phyloP scores from a whole-genome alignment of 768 basidiomycete species.

The Aureoboletus auriporus region DNA sequence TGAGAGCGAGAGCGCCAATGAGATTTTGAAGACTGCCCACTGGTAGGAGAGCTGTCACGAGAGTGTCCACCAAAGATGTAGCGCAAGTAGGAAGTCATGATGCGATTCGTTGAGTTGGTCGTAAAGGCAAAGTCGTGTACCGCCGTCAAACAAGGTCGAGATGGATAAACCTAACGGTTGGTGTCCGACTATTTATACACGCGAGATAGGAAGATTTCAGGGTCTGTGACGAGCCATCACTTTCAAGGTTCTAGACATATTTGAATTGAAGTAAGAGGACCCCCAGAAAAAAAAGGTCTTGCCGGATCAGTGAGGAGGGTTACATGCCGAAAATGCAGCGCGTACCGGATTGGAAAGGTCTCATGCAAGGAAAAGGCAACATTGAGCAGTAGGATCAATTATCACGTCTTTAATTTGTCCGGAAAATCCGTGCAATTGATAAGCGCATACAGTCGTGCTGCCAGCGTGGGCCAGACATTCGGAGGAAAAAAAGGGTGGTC shows the following conservation, averaged over 20 bases:
- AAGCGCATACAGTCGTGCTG: constrained; percentile 14
- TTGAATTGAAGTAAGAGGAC: constrained; percentile 30
- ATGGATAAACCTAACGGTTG: constrained; percentile 3
- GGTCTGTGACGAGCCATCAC: constrained; percentile 15
- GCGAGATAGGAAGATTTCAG: constrained; percentile 17
- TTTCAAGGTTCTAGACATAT: constrained; percentile 20
- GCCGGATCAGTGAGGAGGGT: constrained; percentile 16
- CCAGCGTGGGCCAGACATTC: constrained; percentile 4
- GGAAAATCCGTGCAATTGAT: constrained; percentile 19
- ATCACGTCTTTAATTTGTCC: constrained; percentile 33
- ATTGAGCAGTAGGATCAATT: constrained; percentile 7
- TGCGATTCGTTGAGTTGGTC: constrained; percentile 10
- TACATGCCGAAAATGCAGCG: constrained; percentile 16
- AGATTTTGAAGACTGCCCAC: constrained; percentile 33
- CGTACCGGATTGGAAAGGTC: constrained; percentile 15
- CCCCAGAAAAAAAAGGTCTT: constrained; percentile 27
- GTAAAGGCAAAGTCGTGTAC: constrained; percentile 18
- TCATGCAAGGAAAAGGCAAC: constrained; percentile 1
- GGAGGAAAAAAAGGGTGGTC: constrained; percentile 4
- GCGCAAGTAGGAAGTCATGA: constrained; percentile 51
- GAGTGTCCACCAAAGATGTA: constrained; percentile 39
- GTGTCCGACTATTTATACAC: constrained; percentile 23
- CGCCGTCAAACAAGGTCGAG: constrained; percentile 9
- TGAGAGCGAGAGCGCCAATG: constrained; percentile 42
- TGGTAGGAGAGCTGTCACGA: constrained; percentile 23